Conservation (phyloP, 139 green algal genomes). For the Choricystis sp. region DNA sequence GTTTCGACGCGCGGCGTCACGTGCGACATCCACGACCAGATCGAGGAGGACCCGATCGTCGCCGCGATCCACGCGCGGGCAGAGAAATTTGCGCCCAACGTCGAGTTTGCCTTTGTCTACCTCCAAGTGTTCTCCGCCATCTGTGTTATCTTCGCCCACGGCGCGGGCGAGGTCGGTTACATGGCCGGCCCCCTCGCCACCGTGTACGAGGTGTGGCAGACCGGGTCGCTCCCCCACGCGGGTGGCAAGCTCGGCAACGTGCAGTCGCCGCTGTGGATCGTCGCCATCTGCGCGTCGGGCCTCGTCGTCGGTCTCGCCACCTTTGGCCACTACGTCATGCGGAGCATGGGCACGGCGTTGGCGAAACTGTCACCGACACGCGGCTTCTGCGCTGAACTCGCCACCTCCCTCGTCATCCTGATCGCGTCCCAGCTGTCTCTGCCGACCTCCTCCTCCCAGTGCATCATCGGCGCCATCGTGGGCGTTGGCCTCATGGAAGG, state of each 20-base stretch:
- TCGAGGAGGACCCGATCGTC: constrained; percentile 25
- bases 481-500: constrained; percentile 24
- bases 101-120: constrained; percentile 39
- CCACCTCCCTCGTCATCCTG: constrained; percentile 39
- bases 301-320: constrained; percentile 44
- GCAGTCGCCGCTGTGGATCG: constrained; percentile 23
- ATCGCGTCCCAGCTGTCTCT: constrained; percentile 24
- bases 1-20: not conserved
- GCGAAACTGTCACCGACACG: constrained; percentile 39
- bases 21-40: constrained; percentile 21
- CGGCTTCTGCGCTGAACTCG: constrained; percentile 48
- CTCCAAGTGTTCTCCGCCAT: constrained; percentile 46
- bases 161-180: constrained; percentile 26
- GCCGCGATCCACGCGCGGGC: constrained; percentile 25
- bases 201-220: constrained; percentile 30
- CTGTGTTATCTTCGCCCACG: constrained; percentile 34
- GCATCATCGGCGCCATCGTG: constrained; percentile 29
- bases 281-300: constrained; percentile 25
- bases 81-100: constrained; percentile 29
- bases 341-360: constrained; percentile 34
- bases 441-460: constrained; percentile 18
- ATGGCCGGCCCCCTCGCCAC: constrained; percentile 29
- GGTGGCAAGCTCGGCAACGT: constrained; percentile 11
- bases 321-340: constrained; percentile 49
- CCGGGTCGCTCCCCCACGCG: not conserved